Base-by-base conservation (phyloP, 257 asterid genomes). In the Capsicum pubescens region DNA sequence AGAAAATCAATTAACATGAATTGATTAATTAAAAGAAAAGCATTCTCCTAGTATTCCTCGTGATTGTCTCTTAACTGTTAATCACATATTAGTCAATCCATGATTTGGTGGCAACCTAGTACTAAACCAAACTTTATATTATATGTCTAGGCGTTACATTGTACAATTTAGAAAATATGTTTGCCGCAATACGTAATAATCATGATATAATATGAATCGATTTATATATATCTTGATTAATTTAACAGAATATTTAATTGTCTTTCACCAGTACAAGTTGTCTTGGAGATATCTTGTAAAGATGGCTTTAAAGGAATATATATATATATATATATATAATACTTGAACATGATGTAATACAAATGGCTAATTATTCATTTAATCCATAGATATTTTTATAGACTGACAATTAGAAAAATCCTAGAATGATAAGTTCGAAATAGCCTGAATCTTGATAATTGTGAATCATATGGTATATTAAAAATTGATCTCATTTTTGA, bases 141-240 rank as follows among this genome's bases (percentile, higher is more conserved):
- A 9, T 60, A 0, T 39, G 3, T 39, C 44, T 74, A 50, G 61
- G 1, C 11, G 8, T 7, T 36, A 36, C 7, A 36, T 13, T 14
- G 26, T 76, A 26, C 15, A 21, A 52, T 26, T 76, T 13, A 52
- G 8, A 76, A 52, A 8, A 76, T 46, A 19, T 48, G 59, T 74
- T 9, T 72, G n/a, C 15, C 9, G 11, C 15, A 46, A 12, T 74
- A 12, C 21, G 4, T 74, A 35, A 68, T 68, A 64, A 12, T 6
- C 0, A 4, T 58, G 3, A 7, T 13, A 1, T 7, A 0, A 1
- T 7, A 0, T 7, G 0, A 39, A 6, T 0, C 8, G 15, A 3
- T 68, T 68, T 68, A 36, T 1, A 1, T 0, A 8, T 68, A 15
- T 15, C 21, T 68, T 6, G 0, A 32, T 1, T 66, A 32, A 66